phyloP scores from a whole-genome alignment of 1,139 yeast species.

The Diutina sp. region DNA sequence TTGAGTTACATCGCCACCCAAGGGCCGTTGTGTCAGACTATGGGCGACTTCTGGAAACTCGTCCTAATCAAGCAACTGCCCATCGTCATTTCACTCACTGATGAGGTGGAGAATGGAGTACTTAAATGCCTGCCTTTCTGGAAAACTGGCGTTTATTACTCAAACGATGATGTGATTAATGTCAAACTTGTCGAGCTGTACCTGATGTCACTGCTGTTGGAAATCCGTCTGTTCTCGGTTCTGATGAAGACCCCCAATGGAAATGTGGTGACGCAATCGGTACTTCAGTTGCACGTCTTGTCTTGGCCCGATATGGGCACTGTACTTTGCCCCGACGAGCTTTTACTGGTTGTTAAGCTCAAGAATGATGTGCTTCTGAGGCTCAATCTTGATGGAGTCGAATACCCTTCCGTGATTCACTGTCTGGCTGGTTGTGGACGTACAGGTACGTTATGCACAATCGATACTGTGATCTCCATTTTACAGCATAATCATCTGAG shows the following conservation, averaged over 20 bases:
- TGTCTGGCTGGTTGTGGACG: constrained; percentile 93
- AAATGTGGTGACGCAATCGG: constrained; percentile 13
- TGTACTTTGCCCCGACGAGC: constrained; percentile 13
- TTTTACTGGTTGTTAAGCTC: constrained; percentile 27
- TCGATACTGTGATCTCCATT: constrained; percentile 50
- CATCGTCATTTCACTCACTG: constrained; percentile 35
- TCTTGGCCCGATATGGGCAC: constrained; percentile 40
- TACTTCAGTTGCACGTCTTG: constrained; percentile 35
- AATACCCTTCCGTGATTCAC: constrained; percentile 50
- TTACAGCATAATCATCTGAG: constrained; percentile 11
- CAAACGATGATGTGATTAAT: constrained; percentile 20
- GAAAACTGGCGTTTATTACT: constrained; percentile 31
- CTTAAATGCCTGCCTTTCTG: constrained; percentile 46
- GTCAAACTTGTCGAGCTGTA: constrained; percentile 14
- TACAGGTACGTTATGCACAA: constrained; percentile 74
- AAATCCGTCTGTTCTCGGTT: constrained; percentile 24
- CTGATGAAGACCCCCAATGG: constrained; percentile 9
- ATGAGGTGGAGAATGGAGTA: constrained; percentile 39
- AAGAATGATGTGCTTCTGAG: constrained; percentile 12
- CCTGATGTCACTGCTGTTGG: constrained; percentile 8
- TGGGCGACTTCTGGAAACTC: constrained; percentile 64
- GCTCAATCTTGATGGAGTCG: constrained; percentile 3
- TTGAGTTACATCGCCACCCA: constrained; percentile 62
- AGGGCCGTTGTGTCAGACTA: constrained; percentile 69
- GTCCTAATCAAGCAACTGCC: constrained; percentile 31